Evolutionary conservation across 164 flowering plant species (phyloP).

Genomic region (Platanus orientalis): DNA sequence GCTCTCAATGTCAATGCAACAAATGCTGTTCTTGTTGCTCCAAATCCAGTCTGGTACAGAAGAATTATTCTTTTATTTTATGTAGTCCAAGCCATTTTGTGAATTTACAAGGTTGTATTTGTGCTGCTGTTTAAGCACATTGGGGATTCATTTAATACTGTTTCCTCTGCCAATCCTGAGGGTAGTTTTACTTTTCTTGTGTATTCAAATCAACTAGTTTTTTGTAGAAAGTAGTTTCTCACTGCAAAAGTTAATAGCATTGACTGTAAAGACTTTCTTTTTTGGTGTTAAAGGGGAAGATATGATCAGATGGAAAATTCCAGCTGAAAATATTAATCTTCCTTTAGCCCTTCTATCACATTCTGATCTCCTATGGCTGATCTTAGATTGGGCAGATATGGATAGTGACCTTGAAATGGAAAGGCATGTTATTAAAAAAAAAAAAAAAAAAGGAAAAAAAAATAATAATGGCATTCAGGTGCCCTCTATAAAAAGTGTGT

Average conservation of each 20-base stretch:
- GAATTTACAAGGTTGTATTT: background rate
- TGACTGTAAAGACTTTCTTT: slow-evolving; percentile 1
- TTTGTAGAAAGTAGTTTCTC: background rate
- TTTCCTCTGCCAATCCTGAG: background rate
- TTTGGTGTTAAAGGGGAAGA: slow-evolving; percentile 73
- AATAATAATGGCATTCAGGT: too few relatives aligned
- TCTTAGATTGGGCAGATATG: slow-evolving; percentile 96
- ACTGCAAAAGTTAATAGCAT: background rate
- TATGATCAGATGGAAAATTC: slow-evolving; percentile 93
- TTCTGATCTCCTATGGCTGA: slow-evolving; percentile 95
- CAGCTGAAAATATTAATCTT: slow-evolving; percentile 98
- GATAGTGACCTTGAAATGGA: slow-evolving; percentile 97
- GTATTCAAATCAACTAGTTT: background rate
- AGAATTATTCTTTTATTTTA: background rate
- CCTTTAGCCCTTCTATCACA: slow-evolving; percentile 97
- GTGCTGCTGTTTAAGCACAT: background rate
- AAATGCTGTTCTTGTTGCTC: slow-evolving; percentile 97
- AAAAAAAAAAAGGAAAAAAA: too few relatives aligned
- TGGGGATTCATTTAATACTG: background rate
- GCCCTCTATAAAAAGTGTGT: too few relatives aligned
- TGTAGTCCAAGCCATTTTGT: background rate
- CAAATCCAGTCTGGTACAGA: slow-evolving; percentile 98
- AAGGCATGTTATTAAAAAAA: slow-evolving; percentile 88
- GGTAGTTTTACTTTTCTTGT: background rate
- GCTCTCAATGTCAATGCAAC: slow-evolving; percentile 97